Conservation (phyloP, 2,329 filamentous ascomycete genomes). For the Chrysoporthe puriensis region DNA sequence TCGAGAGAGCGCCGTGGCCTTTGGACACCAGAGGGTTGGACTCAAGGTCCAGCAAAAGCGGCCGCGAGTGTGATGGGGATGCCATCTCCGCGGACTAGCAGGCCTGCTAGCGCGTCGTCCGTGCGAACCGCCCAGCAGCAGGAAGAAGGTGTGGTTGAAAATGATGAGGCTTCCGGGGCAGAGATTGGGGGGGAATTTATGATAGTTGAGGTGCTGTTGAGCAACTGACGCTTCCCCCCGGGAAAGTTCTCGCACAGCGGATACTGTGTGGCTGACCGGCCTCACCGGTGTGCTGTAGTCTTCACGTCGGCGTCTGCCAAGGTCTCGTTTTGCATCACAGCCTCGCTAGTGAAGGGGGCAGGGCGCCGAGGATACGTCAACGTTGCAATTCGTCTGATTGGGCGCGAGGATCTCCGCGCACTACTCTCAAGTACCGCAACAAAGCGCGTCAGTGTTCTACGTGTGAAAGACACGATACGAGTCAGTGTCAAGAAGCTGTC, state of each 20-base stretch:
- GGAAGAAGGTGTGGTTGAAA: not conserved
- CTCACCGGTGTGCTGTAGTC: not conserved
- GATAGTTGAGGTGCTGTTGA: not conserved
- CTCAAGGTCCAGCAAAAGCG: slow-evolving; percentile 41
- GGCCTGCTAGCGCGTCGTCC: slow-evolving; percentile 46
- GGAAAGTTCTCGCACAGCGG: not conserved
- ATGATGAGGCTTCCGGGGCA: not conserved
- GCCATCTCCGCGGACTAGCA: slow-evolving; percentile 56
- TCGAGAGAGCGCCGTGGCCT: slow-evolving; percentile 39
- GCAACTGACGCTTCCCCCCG: not conserved
- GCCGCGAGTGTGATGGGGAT: slow-evolving; percentile 32
- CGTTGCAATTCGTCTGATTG: not conserved
- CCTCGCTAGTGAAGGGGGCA: not conserved
- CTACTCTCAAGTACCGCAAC: not conserved
- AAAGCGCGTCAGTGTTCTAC: not conserved
- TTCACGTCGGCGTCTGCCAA: not conserved
- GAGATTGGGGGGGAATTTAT: not conserved
- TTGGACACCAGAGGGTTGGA: slow-evolving; percentile 59
- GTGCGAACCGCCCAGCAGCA: not conserved
- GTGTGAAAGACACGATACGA: not conserved
- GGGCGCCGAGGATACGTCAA: not conserved
- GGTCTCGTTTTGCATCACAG: not conserved
- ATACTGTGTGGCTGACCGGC: not conserved
- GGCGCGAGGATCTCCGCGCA: not conserved
- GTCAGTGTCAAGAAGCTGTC: not conserved